Conservation (phyloP, 2,329 filamentous ascomycete species). For the Aspergillus hortae region DNA sequence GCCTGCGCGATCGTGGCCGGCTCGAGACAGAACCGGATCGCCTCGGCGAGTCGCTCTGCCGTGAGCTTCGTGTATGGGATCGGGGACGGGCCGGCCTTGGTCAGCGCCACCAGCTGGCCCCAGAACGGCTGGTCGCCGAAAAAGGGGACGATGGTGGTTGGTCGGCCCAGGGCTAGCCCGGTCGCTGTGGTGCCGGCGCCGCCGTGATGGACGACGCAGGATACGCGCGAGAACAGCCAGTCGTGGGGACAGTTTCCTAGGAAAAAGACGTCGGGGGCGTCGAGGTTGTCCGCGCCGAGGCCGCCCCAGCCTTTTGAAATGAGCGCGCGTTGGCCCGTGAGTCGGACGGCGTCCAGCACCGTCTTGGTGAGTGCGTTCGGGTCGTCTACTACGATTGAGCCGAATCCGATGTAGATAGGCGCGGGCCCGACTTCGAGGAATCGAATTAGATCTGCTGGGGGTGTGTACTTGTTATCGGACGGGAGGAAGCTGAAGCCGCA, state of each 20-base stretch:
- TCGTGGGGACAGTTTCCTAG: slow-evolving; percentile 81
- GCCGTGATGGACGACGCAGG: slow-evolving; percentile 77
- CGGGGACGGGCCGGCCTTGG: slow-evolving; percentile 66
- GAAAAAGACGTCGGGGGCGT: slow-evolving; percentile 70
- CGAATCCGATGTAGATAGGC: slow-evolving; percentile 77
- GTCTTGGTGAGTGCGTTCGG: slow-evolving; percentile 65
- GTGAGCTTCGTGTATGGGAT: slow-evolving; percentile 66
- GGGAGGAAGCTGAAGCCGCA: slow-evolving; percentile 73
- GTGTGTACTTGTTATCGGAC: slow-evolving; percentile 62
- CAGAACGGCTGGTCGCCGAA: slow-evolving; percentile 80
- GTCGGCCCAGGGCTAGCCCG: slow-evolving; percentile 71
- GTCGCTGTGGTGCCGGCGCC: slow-evolving; percentile 82
- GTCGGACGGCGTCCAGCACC: slow-evolving; percentile 67
- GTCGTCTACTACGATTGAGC: slow-evolving; percentile 74
- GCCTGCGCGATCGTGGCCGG: slow-evolving; percentile 56
- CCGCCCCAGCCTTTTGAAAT: slow-evolving; percentile 85
- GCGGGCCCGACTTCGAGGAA: slow-evolving; percentile 66
- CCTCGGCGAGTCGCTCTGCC: slow-evolving; percentile 60
- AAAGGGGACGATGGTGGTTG: slow-evolving; percentile 79
- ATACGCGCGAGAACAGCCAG: slow-evolving; percentile 78
- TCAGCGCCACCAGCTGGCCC: slow-evolving; percentile 70
- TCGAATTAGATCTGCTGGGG: slow-evolving; percentile 58
- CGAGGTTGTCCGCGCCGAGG: slow-evolving; percentile 65
- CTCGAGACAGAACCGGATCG: slow-evolving; percentile 58
- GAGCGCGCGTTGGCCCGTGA: slow-evolving; percentile 67